Evolutionary conservation across 768 basidiomycete genomes (phyloP), one percentile per base, ranked within the genome.

Genomic region (Tulasnella sp.): DNA sequence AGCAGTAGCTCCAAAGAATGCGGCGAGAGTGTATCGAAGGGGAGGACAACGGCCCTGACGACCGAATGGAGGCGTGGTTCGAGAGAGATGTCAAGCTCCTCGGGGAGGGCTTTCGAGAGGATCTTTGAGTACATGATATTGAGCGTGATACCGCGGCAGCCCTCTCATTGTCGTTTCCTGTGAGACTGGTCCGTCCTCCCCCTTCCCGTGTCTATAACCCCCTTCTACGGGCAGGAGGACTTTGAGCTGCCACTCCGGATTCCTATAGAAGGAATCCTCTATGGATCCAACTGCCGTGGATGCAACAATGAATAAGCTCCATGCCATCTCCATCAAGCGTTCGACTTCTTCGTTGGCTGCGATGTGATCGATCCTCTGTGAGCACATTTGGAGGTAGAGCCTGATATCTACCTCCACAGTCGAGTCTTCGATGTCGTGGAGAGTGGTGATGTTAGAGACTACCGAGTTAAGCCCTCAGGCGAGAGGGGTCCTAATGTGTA

Each of bases 401-500:
- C 27, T 25, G 9, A 61, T 61, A 25, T 61, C 60, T 4, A 19
- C 31, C 34, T 56, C 43, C 17, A 58, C 55, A 21, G 45, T 49
- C 11, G 34, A 22, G 5, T 46, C 19, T 24, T 61, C 60, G 9
- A 61, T 58, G 27, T 61, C 57, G 49, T 61, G 60, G 24, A 61
- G 43, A 30, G 48, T 43, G 44, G 34, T 25, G 11, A 43, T 21
- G 10, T 56, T 21, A 2, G 54, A 56, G 3, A 56, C 42, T n/a
- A 31, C 27, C 11, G 25, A 4, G 7, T 25, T 34, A 11, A 27
- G 24, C 1, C 24, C 24, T 3, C 21, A 24, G 17, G 56, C 24
- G 58, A 61, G 49, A 12, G 24, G 31, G 7, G 38, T 31, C 1
- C 19, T 34, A 25, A 73, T 67, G 41, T 70, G 70, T 2, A 34